Evolutionary conservation across 805 yeast species (phyloP), one percentile per base, ranked within the genome.

Genomic region (Cyberlindnera xylosilytica): DNA sequence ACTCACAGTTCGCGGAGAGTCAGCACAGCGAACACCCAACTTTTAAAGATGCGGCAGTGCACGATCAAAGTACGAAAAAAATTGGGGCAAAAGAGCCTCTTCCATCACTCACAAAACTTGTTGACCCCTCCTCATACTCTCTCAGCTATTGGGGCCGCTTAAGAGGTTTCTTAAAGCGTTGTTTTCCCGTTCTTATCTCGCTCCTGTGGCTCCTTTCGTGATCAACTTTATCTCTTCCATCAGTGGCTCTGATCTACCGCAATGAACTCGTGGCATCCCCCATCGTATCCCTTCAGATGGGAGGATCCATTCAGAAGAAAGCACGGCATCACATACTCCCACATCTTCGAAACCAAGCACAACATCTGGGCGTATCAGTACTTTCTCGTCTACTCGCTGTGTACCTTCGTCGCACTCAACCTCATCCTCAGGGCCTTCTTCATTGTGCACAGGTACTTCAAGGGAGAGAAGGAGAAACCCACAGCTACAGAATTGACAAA

Each of bases 231-330:
- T 34, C 36, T 34, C 36, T 34, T 34, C 36, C 36, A 34, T 34
- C 36, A n/a, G 36, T 19, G 16, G 20, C 37, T n/a, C 18, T 27
- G n/a, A n/a, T n/a, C n/a, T n/a, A n/a, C n/a, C n/a, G 7, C 13
- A 27, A 42, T 42, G 45, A 42, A 38, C 36, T 35, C 23, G 17
- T 44, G 47, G 47, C 40, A 33, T 16, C 47, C 47, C 3, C 38
- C 36, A n/a, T 30, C 33, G 22, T 39, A 41, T 13, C 52, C 50
- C n/a, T 56, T 56, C 43, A 32, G 57, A 15, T 41, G 36, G 28
- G 41, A 45, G 3, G 50, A 54, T 27, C 61, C 61, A 1, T 56
- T 56, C 42, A 8, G 15, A 9, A 49, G 48, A 15, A 52, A 56
- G 23, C 39, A 47, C 15, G 54, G 42, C 20, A 38, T 47, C 10